phyloP scores from a whole-genome alignment of 495 filamentous ascomycete species.

The Lepidopterella palustris region DNA sequence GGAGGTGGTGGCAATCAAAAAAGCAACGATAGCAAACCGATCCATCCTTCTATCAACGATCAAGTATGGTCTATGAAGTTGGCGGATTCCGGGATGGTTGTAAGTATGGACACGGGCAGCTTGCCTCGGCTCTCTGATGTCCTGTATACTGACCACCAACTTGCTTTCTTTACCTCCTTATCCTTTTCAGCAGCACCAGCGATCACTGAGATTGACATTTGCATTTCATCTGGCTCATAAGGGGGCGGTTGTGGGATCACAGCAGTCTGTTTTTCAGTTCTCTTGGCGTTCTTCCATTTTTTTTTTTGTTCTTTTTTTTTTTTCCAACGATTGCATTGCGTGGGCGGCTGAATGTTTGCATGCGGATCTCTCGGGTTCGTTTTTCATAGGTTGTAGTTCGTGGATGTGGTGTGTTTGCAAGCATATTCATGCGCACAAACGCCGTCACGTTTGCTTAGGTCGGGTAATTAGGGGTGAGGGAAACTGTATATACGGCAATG shows the following conservation, averaged over 20 bases:
- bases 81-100: neutral
- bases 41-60: neutral
- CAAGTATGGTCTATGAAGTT: neutral
- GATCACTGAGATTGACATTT: neutral
- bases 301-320: constrained; percentile 8
- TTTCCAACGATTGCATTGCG: constrained; percentile 24
- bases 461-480: constrained; percentile 13
- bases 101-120: neutral
- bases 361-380: constrained; percentile 4
- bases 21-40: neutral
- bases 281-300: neutral
- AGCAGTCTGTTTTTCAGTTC: neutral
- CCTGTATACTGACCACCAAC: neutral
- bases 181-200: neutral
- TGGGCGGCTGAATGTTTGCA: constrained; percentile 12
- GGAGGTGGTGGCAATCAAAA: neutral
- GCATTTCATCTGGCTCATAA: neutral
- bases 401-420: constrained; percentile 16
- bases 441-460: constrained; percentile 7
- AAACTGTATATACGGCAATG: constrained; percentile 17
- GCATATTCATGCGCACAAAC: constrained; percentile 17
- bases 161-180: neutral
- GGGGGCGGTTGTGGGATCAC: neutral
- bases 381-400: constrained; percentile 6
- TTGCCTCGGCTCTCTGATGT: neutral